phyloP scores from a whole-genome alignment of 163 green algal species.

The Coccomyxa subellipsoidea region DNA sequence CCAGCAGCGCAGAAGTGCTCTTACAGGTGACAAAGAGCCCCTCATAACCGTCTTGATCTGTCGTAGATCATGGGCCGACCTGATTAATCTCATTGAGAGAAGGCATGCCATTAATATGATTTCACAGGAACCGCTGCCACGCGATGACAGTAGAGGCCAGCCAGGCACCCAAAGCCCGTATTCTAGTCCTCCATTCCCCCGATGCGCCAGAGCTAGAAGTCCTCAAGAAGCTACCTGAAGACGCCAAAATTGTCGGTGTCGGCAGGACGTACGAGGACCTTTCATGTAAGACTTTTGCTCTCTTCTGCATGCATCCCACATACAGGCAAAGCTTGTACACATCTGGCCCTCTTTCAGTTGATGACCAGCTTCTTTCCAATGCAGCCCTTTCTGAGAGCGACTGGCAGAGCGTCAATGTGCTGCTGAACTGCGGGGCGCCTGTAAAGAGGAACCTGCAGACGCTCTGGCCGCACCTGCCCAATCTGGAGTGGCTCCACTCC shows the following conservation, averaged over 20 bases:
- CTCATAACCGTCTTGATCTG: too few relatives aligned
- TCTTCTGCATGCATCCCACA: too few relatives aligned
- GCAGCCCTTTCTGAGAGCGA: constrained; percentile 23
- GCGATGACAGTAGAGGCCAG: background rate
- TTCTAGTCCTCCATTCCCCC: background rate
- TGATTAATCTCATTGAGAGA: too few relatives aligned
- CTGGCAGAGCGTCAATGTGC: constrained; percentile 43
- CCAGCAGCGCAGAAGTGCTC: too few relatives aligned
- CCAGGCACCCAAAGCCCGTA: background rate
- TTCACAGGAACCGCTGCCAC: background rate
- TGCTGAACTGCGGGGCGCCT: constrained; percentile 53
- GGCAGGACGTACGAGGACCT: constrained; percentile 13
- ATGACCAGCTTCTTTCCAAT: background rate
- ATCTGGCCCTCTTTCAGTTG: background rate
- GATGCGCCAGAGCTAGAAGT: constrained; percentile 7
- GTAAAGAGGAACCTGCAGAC: constrained; percentile 30
- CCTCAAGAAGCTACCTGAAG: constrained; percentile 15
- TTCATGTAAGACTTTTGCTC: background rate
- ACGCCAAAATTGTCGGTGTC: constrained; percentile 5
- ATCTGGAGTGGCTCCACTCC: constrained; percentile 70
- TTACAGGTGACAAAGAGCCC: too few relatives aligned
- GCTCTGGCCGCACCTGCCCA: constrained; percentile 51
- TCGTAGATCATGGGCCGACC: too few relatives aligned
- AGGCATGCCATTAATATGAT: background rate
- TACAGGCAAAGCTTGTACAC: too few relatives aligned